phyloP scores from a whole-genome alignment of 2,329 filamentous ascomycete genomes.

The Colletotrichum magnum region DNA sequence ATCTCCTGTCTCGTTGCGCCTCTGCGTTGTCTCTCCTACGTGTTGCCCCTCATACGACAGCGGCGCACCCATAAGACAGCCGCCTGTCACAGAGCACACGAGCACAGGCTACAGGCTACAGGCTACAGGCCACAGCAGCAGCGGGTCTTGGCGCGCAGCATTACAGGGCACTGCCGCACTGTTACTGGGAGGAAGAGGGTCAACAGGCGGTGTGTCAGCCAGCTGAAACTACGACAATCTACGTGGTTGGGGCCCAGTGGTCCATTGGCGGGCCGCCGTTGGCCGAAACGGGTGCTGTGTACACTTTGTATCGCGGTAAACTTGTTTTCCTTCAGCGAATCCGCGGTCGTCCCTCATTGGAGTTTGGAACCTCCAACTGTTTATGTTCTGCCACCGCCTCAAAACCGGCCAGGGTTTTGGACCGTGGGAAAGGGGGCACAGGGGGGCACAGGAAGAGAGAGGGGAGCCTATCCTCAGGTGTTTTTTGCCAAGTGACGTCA shows the following conservation, averaged over 20 bases:
- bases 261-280: slow-evolving; percentile 12
- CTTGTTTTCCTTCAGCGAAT: slow-evolving; percentile 18
- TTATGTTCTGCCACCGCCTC: slow-evolving; percentile 13
- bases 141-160: slow-evolving; percentile 1
- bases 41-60: not conserved
- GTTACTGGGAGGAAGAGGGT: slow-evolving; percentile 1
- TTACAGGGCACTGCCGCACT: not conserved
- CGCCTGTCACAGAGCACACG: not conserved
- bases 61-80: not conserved
- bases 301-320: slow-evolving; percentile 18
- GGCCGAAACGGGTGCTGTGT: slow-evolving; percentile 15
- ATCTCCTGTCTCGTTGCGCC: too few relatives aligned
- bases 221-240: slow-evolving; percentile 16
- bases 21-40: too few relatives aligned
- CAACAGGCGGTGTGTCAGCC: slow-evolving; percentile 24
- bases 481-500: slow-evolving; percentile 29
- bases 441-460: slow-evolving; percentile 7
- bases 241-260: slow-evolving; percentile 22
- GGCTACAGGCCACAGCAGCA: not conserved
- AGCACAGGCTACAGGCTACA: too few relatives aligned
- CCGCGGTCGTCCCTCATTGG: not conserved
- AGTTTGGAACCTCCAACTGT: not conserved
- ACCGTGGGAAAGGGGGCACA: not conserved
- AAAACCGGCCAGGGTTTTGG: not conserved
- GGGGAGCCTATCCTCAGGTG: not conserved